A percentile compares a stretch with the other conserved stretches of the same genome.
Evolutionary conservation across 2,329 filamentous ascomycete genomes (phyloP).

Genomic region (Penicillium sp.): DNA sequence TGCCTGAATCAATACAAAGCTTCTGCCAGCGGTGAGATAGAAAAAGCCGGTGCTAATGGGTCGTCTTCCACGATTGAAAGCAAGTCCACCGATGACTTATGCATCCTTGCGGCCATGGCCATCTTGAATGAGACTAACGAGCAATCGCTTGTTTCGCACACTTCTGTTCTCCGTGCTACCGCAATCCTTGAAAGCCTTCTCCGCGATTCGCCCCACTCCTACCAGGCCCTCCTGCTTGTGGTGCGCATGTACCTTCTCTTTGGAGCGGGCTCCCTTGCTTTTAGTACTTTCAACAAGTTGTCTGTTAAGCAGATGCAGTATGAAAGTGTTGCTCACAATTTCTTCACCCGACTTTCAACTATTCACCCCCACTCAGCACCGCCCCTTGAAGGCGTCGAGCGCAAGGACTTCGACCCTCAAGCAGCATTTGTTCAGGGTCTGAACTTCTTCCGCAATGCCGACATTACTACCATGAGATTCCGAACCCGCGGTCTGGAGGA

Average conservation of each 20-base stretch:
- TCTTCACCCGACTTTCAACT: conserved; percentile 49
- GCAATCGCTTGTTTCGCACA: conserved; percentile 24
- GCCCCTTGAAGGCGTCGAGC: conserved; percentile 40
- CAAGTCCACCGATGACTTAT: conserved; percentile 45
- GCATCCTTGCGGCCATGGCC: conserved; percentile 44
- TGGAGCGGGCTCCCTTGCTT: conserved; percentile 48
- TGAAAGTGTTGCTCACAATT: conserved; percentile 48
- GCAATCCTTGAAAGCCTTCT: conserved; percentile 42
- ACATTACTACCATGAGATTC: conserved; percentile 36
- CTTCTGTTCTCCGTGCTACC: conserved; percentile 38
- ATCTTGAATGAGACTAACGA: conserved; percentile 26
- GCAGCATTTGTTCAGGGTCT: conserved; percentile 41
- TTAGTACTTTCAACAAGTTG: conserved; percentile 46
- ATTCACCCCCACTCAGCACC: conserved; percentile 47
- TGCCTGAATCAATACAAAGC: conserved; percentile 39
- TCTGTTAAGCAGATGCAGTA: conserved; percentile 51
- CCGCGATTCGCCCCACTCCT: conserved; percentile 47
- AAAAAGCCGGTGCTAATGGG: conserved; percentile 3
- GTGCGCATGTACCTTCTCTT: conserved; percentile 46
- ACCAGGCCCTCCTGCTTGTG: conserved; percentile 45
- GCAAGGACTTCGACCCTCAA: conserved; percentile 44
- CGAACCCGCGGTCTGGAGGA: conserved; percentile 41
- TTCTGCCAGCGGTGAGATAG: conserved; percentile 19
- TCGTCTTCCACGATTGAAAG: conserved; percentile 42
- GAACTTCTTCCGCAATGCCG: conserved; percentile 43